These are phyloP conservation scores for Albatrellus ellisii DNA, from an alignment of 768 basidiomycete species.

Conservation along the genomic window DNA sequence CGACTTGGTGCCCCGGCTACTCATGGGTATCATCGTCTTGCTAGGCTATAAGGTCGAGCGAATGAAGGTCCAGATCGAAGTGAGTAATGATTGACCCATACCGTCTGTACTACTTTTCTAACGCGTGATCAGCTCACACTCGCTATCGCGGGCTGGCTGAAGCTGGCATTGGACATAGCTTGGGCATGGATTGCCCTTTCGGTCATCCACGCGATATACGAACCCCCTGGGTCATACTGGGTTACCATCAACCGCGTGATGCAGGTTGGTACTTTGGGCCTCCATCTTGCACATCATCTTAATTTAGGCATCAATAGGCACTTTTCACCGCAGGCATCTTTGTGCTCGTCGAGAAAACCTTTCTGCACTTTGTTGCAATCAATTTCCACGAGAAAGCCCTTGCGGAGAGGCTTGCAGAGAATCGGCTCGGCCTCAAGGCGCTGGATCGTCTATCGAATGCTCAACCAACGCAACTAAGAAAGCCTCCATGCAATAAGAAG, in stretches of 20 bases:
- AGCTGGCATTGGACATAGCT: conserved; percentile 47
- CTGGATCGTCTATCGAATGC: conserved; percentile 63
- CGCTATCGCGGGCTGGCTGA: conserved; percentile 61
- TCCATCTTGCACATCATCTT: background rate
- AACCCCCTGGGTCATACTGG: conserved; percentile 60
- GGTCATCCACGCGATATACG: conserved; percentile 39
- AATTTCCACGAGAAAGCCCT: conserved; percentile 70
- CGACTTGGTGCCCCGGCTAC: conserved; percentile 44
- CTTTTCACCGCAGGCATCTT: conserved; percentile 31
- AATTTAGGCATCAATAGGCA: conserved; percentile 21
- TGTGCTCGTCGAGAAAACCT: conserved; percentile 41
- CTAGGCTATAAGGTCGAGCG: conserved; percentile 53
- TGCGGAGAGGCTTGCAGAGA: conserved; percentile 60
- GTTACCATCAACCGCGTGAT: conserved; percentile 52
- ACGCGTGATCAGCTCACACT: conserved; percentile 35
- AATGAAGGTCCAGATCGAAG: conserved; percentile 58
- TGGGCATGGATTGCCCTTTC: conserved; percentile 72
- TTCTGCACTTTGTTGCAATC: conserved; percentile 66
- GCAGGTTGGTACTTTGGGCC: conserved; percentile 32
- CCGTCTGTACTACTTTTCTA: background rate
- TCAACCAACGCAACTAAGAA: conserved; percentile 26
- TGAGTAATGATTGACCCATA: conserved; percentile 17
- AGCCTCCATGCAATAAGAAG: conserved; percentile 27
- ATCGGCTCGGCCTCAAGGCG: conserved; percentile 53
- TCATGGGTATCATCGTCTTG: conserved; percentile 38